phyloP scores from a whole-genome alignment of 345 rosid species.

The Citrus hindsii region DNA sequence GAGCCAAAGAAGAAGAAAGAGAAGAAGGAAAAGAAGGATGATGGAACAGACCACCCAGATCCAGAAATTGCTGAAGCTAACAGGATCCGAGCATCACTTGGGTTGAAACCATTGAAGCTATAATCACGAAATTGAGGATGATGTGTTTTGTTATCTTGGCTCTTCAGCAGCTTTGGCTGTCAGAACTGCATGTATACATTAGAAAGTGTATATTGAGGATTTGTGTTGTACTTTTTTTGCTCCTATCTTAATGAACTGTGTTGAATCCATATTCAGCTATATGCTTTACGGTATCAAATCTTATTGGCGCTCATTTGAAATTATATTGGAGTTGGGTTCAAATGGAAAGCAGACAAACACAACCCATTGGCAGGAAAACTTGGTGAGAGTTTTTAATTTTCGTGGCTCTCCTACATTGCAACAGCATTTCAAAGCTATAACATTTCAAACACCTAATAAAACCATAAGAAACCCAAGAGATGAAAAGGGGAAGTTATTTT shows the following conservation, averaged over 20 bases:
- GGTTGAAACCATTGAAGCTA: constrained; percentile 62
- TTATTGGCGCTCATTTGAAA: neutral
- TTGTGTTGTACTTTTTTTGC: neutral
- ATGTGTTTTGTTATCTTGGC: neutral
- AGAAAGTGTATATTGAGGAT: neutral
- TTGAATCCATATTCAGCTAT: neutral
- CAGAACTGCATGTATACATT: neutral
- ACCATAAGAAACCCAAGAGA: too few species aligned
- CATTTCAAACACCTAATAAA: neutral
- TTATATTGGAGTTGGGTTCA: neutral
- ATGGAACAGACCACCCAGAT: constrained; percentile 82
- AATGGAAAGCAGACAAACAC: neutral
- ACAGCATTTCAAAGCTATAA: neutral
- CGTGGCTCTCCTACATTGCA: neutral
- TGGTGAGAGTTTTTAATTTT: neutral
- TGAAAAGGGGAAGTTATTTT: neutral
- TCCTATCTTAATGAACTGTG: neutral
- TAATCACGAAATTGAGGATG: neutral
- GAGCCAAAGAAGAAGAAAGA: constrained; percentile 82
- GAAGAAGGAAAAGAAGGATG: constrained; percentile 71
- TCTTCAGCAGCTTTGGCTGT: neutral
- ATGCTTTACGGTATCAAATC: neutral
- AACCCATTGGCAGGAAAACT: neutral
- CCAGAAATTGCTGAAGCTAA: constrained; percentile 95
- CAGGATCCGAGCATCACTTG: constrained; percentile 68